Evolutionary conservation across 2,329 filamentous ascomycete species (phyloP).

Genomic region (Amesomyces nigricolor): DNA sequence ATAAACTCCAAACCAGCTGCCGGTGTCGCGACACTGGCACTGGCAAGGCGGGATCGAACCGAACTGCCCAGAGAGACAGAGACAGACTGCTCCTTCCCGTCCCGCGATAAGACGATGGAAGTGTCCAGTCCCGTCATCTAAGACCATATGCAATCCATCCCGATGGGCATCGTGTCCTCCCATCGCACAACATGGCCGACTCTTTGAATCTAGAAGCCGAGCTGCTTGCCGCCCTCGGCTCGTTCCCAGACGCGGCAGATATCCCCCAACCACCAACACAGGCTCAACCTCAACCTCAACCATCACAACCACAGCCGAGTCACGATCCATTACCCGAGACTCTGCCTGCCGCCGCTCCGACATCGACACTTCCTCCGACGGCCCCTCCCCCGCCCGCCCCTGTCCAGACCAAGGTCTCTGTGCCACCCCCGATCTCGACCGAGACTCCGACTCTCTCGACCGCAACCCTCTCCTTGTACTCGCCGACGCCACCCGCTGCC

Average conservation of each 20-base stretch:
- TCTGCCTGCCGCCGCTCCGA: background rate
- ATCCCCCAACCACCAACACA: background rate
- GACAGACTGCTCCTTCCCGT: no score
- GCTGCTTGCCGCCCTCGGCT: slow-evolving; percentile 24
- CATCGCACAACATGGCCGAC: slow-evolving; percentile 24
- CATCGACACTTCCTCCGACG: background rate
- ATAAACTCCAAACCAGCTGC: background rate
- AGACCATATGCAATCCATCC: slow-evolving; percentile 1
- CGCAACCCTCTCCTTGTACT: background rate
- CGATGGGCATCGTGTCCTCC: slow-evolving; percentile 17
- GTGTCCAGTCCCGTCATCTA: background rate
- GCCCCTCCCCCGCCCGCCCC: background rate
- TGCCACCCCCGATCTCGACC: slow-evolving; percentile 4
- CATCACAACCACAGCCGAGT: background rate
- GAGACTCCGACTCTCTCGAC: slow-evolving; percentile 1
- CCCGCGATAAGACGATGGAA: no score
- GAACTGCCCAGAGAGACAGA: slow-evolving; percentile 7
- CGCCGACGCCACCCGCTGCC: background rate
- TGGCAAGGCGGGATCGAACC: background rate
- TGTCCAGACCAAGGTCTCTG: background rate
- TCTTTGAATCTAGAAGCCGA: slow-evolving; percentile 21
- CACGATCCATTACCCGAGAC: background rate
- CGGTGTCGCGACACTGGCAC: background rate
- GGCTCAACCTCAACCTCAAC: slow-evolving; percentile 3
- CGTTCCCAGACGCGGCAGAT: background rate